Percentiles rank a stretch among this genome's conserved stretches.
Conservation (phyloP, 768 basidiomycete species). For the Lactarius sanguifluus region DNA sequence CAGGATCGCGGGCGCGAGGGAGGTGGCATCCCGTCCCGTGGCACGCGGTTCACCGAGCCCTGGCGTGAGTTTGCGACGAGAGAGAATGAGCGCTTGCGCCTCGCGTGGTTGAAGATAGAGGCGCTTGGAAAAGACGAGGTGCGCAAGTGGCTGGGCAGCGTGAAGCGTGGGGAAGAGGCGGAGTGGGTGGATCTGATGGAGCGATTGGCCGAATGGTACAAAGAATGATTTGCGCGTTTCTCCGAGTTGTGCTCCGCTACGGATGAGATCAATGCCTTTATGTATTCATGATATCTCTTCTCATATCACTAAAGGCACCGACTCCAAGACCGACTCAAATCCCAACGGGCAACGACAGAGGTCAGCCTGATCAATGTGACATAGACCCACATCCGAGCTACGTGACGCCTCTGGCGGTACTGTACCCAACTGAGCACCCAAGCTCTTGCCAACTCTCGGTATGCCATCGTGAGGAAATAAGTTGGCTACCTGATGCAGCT, state of each 20-base stretch:
- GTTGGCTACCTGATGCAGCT: too few species aligned
- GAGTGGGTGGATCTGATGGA: constrained; percentile 45
- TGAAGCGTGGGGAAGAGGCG: constrained; percentile 43
- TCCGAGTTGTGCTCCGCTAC: too few species aligned
- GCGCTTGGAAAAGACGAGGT: constrained; percentile 38
- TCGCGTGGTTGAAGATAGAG: constrained; percentile 49
- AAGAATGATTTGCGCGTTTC: background rate
- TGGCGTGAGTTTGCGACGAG: constrained; percentile 37
- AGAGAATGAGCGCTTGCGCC: constrained; percentile 40
- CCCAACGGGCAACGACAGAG: too few species aligned
- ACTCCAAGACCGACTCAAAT: too few species aligned
- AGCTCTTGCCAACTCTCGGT: too few species aligned
- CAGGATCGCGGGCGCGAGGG: constrained; percentile 28
- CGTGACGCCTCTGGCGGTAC: too few species aligned
- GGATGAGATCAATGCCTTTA: too few species aligned
- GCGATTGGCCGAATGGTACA: background rate
- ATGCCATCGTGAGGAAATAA: too few species aligned
- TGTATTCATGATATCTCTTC: too few species aligned
- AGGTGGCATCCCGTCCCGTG: constrained; percentile 41
- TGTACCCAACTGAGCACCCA: too few species aligned
- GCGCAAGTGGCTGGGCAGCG: constrained; percentile 47
- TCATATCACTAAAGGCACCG: background rate
- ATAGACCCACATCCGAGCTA: too few species aligned
- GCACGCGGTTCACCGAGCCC: constrained; percentile 47
- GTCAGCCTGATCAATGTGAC: too few species aligned